A percentile compares a stretch with the other conserved stretches of the same genome.
These are phyloP conservation scores for Ogataea pilisensis DNA, from an alignment of 805 yeast species.

Conservation along the genomic window DNA sequence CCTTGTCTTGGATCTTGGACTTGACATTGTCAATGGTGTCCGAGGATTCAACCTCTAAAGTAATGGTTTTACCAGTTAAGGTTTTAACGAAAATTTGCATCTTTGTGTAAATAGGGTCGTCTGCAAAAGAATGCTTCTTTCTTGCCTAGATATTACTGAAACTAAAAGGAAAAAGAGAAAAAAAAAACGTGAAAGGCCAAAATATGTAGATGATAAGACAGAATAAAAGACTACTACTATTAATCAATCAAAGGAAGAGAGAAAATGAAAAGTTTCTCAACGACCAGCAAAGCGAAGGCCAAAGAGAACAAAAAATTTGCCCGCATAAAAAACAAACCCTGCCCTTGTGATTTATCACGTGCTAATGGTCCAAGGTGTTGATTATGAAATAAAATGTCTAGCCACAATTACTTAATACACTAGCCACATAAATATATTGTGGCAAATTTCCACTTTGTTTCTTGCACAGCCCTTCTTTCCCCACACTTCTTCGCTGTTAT, in stretches of 20 bases:
- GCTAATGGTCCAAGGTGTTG: too few relatives aligned
- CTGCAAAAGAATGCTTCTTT: conserved; percentile 38
- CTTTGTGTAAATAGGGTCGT: conserved; percentile 30
- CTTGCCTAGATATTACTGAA: conserved; percentile 25
- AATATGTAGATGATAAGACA: neutral
- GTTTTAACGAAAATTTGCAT: conserved; percentile 79
- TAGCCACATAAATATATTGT: too few relatives aligned
- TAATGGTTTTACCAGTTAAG: conserved; percentile 89
- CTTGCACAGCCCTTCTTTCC: too few relatives aligned
- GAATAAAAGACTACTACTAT: too few relatives aligned
- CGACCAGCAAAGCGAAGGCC: neutral
- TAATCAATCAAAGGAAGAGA: neutral
- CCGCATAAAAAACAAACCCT: neutral
- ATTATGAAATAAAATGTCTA: too few relatives aligned
- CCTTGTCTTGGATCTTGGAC: conserved; percentile 98
- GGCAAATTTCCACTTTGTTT: too few relatives aligned
- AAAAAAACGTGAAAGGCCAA: neutral
- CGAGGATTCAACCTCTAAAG: conserved; percentile 98
- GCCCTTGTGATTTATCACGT: conserved; percentile 2
- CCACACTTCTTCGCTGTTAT: too few relatives aligned
- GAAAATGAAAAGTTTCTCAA: neutral
- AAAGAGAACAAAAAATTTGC: neutral
- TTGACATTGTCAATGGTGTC: conserved; percentile 99
- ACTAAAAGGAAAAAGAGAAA: neutral
- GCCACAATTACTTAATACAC: too few relatives aligned